Evolutionary conservation across 176 grass and related monocot species (phyloP), one percentile per base, ranked within the genome.

Genomic region (Hyparrhenia diplandra): DNA sequence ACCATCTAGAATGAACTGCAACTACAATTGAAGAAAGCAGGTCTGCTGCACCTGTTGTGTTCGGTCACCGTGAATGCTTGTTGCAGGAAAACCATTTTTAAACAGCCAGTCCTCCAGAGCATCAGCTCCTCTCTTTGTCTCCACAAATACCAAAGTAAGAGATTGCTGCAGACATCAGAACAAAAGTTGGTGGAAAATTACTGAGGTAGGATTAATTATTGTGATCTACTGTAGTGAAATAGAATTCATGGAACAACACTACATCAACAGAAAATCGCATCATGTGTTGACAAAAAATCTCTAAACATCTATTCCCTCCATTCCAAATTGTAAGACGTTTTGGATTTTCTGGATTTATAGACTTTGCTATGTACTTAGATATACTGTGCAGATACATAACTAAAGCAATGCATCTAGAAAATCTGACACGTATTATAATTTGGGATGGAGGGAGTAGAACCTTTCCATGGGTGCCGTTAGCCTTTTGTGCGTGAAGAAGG

Each of bases 71-170:
- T 97, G 95, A 89, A 97, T 97, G 75, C 92, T 94, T 78, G 95
- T 92, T 72, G 95, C 95, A 80, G 95, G 95, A 57, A 97, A 97
- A 6, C 87, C 89, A 2, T 97, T 97, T 80, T 71, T 94, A 78
- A 67, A 97, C 70, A 97, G 74, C 95, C 95, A 97, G 85, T 92
- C 84, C 81, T 97, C 95, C 49, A 97, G 78, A 71, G 95, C 85
- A 90, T 97, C 95, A 83, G 95, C 95, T 13, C 95, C 92, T 58
- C 90, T 90, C 88, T 97, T 97, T 59, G 95, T 97, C 80, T 97
- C 95, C 83, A 97, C 95, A 78, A 97, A 97, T 24, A 97, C 95
- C 41, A 97, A 79, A 73, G 95, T 97, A 57, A 97, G 87, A 69
- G 88, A 17, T 81, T 92, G 88, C 95, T 97, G 87, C 69, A 85